These are phyloP conservation scores for Nidula microcarpa DNA, from an alignment of 768 basidiomycete genomes.

Conservation along the genomic window DNA sequence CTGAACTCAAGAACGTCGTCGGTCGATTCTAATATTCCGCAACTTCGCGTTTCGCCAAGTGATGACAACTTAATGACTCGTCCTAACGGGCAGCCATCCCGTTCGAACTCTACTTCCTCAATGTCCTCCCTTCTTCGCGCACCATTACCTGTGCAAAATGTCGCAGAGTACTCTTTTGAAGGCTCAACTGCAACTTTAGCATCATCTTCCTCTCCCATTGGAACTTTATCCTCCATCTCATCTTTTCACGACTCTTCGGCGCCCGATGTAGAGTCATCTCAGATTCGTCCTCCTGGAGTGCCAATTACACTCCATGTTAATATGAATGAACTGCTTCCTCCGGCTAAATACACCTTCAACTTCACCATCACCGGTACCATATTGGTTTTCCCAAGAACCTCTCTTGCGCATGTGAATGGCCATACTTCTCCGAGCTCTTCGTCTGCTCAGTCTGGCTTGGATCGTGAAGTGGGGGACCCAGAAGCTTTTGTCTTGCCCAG, in stretches of 20 bases:
- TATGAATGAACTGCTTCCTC: slow-evolving; percentile 71
- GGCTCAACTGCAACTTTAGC: slow-evolving; percentile 33
- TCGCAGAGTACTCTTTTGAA: slow-evolving; percentile 79
- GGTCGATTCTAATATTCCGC: slow-evolving; percentile 34
- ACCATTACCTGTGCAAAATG: slow-evolving; percentile 61
- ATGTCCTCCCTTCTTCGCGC: slow-evolving; percentile 70
- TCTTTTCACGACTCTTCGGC: slow-evolving; percentile 41
- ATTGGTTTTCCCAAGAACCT: slow-evolving; percentile 47
- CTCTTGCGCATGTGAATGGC: slow-evolving; percentile 20
- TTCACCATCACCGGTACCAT: slow-evolving; percentile 68
- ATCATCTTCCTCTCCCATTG: slow-evolving; percentile 25
- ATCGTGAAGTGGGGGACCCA: slow-evolving; percentile 20
- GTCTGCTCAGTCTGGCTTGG: slow-evolving; percentile 15
- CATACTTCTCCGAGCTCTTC: slow-evolving; percentile 11
- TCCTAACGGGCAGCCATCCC: slow-evolving; percentile 14
- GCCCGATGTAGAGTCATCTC: slow-evolving; percentile 11
- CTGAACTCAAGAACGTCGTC: slow-evolving; percentile 44
- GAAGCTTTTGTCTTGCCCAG: slow-evolving; percentile 62
- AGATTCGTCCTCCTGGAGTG: slow-evolving; percentile 42
- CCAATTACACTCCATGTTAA: slow-evolving; percentile 77
- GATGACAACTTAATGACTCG: not conserved
- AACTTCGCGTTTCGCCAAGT: not conserved
- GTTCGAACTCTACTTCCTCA: slow-evolving; percentile 40
- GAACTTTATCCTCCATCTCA: slow-evolving; percentile 43
- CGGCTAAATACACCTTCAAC: slow-evolving; percentile 59